Evolutionary conservation across 768 basidiomycete species (phyloP).

Genomic region (Hypholoma fasciculare): DNA sequence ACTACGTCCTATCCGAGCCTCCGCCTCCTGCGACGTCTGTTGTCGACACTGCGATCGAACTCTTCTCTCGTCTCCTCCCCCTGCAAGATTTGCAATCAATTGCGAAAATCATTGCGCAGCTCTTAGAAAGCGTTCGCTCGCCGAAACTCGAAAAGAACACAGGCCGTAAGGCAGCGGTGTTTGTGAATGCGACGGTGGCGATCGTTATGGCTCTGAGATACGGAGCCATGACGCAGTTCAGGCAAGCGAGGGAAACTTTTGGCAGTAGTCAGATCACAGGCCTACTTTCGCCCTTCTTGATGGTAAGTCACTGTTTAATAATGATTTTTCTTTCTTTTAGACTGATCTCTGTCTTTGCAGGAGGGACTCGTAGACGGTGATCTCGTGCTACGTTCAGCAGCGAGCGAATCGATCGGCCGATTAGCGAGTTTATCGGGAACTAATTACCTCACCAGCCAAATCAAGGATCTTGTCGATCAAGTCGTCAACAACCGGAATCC

Average conservation of each 20-base stretch:
- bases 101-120: slow-evolving; percentile 51
- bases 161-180: slow-evolving; percentile 82
- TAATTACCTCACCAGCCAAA: slow-evolving; percentile 80
- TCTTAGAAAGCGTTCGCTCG: slow-evolving; percentile 69
- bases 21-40: slow-evolving; percentile 80
- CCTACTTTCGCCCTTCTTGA: slow-evolving; percentile 69
- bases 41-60: slow-evolving; percentile 85
- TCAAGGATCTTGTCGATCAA: slow-evolving; percentile 89
- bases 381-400: slow-evolving; percentile 68
- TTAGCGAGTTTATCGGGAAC: slow-evolving; percentile 83
- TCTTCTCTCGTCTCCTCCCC: slow-evolving; percentile 80
- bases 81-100: slow-evolving; percentile 68
- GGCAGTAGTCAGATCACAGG: slow-evolving; percentile 64
- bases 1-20: slow-evolving; percentile 54
- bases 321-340: background rate
- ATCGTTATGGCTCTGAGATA: slow-evolving; percentile 68
- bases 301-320: slow-evolving; percentile 43
- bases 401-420: slow-evolving; percentile 88
- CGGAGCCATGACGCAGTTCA: slow-evolving; percentile 49
- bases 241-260: slow-evolving; percentile 65
- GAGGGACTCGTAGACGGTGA: slow-evolving; percentile 84
- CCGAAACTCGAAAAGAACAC: slow-evolving; percentile 84
- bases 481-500: slow-evolving; percentile 96
- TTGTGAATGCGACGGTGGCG: slow-evolving; percentile 78
- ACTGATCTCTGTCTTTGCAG: slow-evolving; percentile 33